Percentiles rank a stretch among this genome's conserved stretches.
phyloP scores from a whole-genome alignment of 129 eudicot genomes.

The Pittosporum tobira region DNA sequence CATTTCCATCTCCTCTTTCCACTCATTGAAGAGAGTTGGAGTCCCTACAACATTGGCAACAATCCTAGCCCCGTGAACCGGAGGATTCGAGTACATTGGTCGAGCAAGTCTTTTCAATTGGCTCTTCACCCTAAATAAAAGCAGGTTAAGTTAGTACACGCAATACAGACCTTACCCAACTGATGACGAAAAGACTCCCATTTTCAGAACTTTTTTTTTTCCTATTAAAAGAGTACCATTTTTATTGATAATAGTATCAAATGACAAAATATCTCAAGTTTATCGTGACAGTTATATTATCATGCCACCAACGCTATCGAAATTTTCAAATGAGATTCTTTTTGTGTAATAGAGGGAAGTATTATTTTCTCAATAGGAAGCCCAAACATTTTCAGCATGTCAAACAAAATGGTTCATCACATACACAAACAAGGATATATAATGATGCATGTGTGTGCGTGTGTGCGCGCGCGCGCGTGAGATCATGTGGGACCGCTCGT shows the following conservation, averaged over 20 bases:
- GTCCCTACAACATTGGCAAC: conserved; percentile 87
- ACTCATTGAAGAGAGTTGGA: conserved; percentile 71
- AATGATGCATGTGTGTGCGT: background rate
- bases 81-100: conserved; percentile 99
- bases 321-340: no score
- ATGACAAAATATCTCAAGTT: no score
- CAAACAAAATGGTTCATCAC: background rate
- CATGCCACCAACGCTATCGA: no score
- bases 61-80: conserved; percentile 90
- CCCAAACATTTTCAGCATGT: background rate
- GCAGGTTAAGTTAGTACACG: background rate
- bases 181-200: no score
- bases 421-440: background rate
- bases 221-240: no score
- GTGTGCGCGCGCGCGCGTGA: background rate
- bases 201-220: no score
- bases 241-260: no score
- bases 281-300: no score
- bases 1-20: conserved; percentile 96
- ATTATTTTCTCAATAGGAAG: background rate
- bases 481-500: no score
- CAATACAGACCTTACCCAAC: no score
- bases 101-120: conserved; percentile 93
- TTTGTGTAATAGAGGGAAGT: no score
- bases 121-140: conserved; percentile 70